phyloP scores from a whole-genome alignment of 495 filamentous ascomycete genomes.

The Cercophora scortea region DNA sequence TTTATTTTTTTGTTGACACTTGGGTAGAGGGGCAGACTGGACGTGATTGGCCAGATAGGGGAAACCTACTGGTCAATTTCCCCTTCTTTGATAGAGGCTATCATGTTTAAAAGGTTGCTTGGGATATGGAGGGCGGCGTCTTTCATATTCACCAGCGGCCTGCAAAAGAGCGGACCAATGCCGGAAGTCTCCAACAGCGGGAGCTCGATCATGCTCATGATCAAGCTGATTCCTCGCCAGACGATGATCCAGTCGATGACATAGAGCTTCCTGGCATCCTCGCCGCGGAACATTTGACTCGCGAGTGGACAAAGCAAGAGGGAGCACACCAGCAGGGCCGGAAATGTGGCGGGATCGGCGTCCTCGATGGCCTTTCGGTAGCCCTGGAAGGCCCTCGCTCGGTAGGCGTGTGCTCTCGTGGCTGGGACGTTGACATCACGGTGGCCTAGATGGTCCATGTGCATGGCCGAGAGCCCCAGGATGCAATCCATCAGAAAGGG shows the following conservation, averaged over 20 bases:
- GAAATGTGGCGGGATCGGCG: slow-evolving; percentile 27
- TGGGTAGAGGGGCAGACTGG: too few species aligned
- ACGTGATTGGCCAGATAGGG: too few species aligned
- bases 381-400: slow-evolving; percentile 30
- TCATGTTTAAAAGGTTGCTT: slow-evolving; percentile 35
- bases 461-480: slow-evolving; percentile 38
- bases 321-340: slow-evolving; percentile 34
- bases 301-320: slow-evolving; percentile 33
- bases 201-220: slow-evolving; percentile 25
- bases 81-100: slow-evolving; percentile 24
- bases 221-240: slow-evolving; percentile 37
- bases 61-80: slow-evolving; percentile 19
- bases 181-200: slow-evolving; percentile 20
- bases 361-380: slow-evolving; percentile 37
- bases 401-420: slow-evolving; percentile 25
- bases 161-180: slow-evolving; percentile 27
- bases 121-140: slow-evolving; percentile 27
- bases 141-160: slow-evolving; percentile 30
- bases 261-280: slow-evolving; percentile 25
- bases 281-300: slow-evolving; percentile 33
- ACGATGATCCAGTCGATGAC: slow-evolving; percentile 39
- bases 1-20: too few species aligned
- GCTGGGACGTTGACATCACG: slow-evolving; percentile 3
- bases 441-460: slow-evolving; percentile 4
- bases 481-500: slow-evolving; percentile 44